A percentile compares a stretch with the other conserved stretches of the same genome.
phyloP scores from a whole-genome alignment of 192 early-diverging fungal species.

The Coemansia sp. region DNA sequence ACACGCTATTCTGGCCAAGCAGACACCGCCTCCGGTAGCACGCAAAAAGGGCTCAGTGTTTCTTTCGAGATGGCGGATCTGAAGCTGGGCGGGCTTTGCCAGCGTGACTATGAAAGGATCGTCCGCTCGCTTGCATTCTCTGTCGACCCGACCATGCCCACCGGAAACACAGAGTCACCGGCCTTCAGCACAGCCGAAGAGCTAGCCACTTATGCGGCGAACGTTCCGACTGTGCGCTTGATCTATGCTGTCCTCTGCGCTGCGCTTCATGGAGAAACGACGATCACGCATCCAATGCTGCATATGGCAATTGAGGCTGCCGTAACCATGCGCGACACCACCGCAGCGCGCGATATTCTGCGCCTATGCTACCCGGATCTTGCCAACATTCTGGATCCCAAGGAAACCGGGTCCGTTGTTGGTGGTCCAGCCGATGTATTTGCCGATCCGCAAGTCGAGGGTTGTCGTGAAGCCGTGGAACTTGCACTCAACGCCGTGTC shows the following conservation, averaged over 20 bases:
- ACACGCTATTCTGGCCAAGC: background rate
- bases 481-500: conserved; percentile 12
- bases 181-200: background rate
- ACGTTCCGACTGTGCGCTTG: conserved; percentile 16
- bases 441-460: conserved; percentile 3
- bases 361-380: conserved; percentile 22
- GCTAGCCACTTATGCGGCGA: conserved; percentile 14
- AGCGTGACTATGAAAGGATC: conserved; percentile 21
- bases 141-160: conserved; percentile 1
- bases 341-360: conserved; percentile 38
- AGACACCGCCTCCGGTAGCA: background rate
- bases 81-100: background rate
- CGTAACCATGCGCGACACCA: conserved; percentile 12
- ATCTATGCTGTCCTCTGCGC: conserved; percentile 27
- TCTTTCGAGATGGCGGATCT: background rate
- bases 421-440: background rate
- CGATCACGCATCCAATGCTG: conserved; percentile 4
- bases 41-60: background rate
- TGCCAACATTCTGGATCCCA: conserved; percentile 29
- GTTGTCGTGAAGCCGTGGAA: conserved; percentile 12
- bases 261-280: conserved; percentile 19
- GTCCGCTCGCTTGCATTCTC: conserved; percentile 11
- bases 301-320: conserved; percentile 19
- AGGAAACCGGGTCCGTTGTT: background rate
- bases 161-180: conserved; percentile 17